Conservation (phyloP, 805 yeast genomes). For the Kurtzmaniella fragi region DNA sequence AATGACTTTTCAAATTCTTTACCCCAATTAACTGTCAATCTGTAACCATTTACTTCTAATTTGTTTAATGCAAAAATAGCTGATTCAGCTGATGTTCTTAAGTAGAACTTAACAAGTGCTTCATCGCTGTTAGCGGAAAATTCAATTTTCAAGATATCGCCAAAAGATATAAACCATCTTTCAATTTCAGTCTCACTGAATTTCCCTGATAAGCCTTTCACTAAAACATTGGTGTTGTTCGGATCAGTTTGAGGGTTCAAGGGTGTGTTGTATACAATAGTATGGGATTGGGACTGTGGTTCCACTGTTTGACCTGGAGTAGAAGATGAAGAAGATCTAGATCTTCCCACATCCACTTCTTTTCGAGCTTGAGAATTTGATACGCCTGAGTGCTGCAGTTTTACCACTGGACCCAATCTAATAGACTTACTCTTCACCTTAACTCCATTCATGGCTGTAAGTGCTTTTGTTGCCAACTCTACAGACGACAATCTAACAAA, state of each 20-base stretch:
- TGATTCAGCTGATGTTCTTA: conserved; percentile 30
- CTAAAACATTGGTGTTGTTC: conserved; percentile 68
- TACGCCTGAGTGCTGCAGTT: conserved; percentile 12
- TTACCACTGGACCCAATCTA: conserved; percentile 53
- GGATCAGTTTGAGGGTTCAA: conserved; percentile 72
- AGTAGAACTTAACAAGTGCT: conserved; percentile 23
- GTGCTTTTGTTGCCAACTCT: conserved; percentile 65
- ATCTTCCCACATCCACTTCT: conserved; percentile 3
- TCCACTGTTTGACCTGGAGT: not conserved
- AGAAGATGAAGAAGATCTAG: not conserved
- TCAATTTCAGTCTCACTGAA: conserved; percentile 61
- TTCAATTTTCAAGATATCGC: conserved; percentile 33
- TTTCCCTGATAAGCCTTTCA: conserved; percentile 58
- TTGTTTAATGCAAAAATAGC: conserved; percentile 34
- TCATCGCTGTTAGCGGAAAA: conserved; percentile 13
- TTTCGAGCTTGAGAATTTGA: conserved; percentile 1
- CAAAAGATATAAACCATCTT: conserved; percentile 59
- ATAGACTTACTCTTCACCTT: conserved; percentile 70
- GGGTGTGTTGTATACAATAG: conserved; percentile 33
- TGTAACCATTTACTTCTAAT: conserved; percentile 20
- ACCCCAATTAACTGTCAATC: conserved; percentile 30
- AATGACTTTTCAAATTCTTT: conserved; percentile 6
- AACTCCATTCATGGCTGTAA: conserved; percentile 78
- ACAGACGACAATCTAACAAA: conserved; percentile 72
- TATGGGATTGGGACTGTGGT: not conserved